These are phyloP conservation scores for Penicillium olsonii DNA, from an alignment of 2,329 filamentous ascomycete species.

Conservation along the genomic window DNA sequence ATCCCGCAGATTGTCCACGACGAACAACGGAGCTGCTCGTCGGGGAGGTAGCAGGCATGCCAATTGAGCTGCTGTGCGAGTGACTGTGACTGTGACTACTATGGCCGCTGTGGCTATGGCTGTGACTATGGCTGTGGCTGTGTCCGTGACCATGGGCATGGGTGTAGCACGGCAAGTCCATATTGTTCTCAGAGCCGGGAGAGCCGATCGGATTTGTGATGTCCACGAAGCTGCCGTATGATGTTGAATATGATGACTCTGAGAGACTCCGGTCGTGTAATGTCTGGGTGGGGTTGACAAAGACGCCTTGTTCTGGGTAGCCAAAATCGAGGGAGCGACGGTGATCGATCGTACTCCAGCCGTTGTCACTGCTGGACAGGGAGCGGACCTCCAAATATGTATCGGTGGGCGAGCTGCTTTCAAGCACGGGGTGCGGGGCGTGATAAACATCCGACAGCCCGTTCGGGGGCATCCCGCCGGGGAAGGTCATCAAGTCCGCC, in stretches of 20 bases:
- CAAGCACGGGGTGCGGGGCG: conserved; percentile 44
- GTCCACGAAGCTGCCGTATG: conserved; percentile 79
- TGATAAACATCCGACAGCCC: conserved; percentile 51
- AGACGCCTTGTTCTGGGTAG: conserved; percentile 62
- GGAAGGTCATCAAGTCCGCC: conserved; percentile 63
- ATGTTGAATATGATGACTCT: conserved; percentile 76
- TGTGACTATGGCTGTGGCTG: conserved; percentile 25
- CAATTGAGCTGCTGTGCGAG: conserved; percentile 17
- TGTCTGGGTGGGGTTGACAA: conserved; percentile 91
- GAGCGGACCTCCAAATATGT: conserved; percentile 86
- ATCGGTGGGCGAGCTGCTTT: conserved; percentile 69
- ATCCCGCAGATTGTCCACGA: conserved; percentile 46
- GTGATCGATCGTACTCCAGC: conserved; percentile 80
- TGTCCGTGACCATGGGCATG: conserved; percentile 25
- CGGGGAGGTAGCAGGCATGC: conserved; percentile 24
- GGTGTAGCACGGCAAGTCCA: conserved; percentile 53
- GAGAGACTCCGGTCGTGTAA: conserved; percentile 85
- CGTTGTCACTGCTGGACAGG: conserved; percentile 80
- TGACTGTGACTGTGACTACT: conserved; percentile 21
- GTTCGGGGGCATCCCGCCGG: conserved; percentile 48
- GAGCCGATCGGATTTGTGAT: conserved; percentile 80
- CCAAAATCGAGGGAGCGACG: conserved; percentile 71
- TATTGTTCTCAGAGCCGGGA: conserved; percentile 74
- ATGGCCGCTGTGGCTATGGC: conserved; percentile 20
- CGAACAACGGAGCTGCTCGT: conserved; percentile 33